Percentiles rank a stretch among this genome's conserved stretches.
Evolutionary conservation across 495 filamentous ascomycete genomes (phyloP).

Genomic region (Penicillium chermesinum): DNA sequence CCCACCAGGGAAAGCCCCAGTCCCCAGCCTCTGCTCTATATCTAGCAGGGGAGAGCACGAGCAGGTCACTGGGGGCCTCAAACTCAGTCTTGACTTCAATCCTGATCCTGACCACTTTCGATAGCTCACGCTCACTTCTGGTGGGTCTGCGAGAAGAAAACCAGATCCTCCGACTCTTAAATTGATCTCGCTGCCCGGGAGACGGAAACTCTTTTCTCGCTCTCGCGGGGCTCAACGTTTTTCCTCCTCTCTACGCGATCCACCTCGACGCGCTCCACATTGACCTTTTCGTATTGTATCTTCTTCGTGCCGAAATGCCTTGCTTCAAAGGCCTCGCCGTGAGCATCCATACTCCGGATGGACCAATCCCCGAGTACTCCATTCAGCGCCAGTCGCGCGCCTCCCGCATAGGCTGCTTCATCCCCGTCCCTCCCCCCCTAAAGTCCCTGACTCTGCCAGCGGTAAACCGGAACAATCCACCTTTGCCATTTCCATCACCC

Average conservation of each 20-base stretch:
- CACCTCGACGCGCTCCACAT: conserved; percentile 1
- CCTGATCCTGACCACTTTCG: not conserved
- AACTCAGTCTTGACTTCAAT: not conserved
- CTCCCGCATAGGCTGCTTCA: conserved; percentile 92
- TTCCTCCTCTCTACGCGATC: conserved; percentile 6
- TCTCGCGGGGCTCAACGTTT: not conserved
- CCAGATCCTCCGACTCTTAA: not conserved
- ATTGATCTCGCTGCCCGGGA: not conserved
- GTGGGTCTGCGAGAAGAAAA: not conserved
- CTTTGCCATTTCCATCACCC: conserved; percentile 94
- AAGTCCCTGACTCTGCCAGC: conserved; percentile 58
- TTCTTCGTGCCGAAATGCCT: conserved; percentile 57
- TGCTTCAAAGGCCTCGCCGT: conserved; percentile 98
- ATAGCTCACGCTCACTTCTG: not conserved
- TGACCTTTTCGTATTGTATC: not conserved
- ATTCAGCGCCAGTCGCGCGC: conserved; percentile 88
- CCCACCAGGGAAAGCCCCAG: not conserved
- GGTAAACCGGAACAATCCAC: conserved; percentile 83
- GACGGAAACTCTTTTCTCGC: not conserved
- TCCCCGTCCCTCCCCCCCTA: conserved; percentile 88
- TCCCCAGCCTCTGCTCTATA: not conserved
- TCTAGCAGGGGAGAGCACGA: not conserved
- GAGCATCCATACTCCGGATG: conserved; percentile 87
- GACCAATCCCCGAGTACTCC: conserved; percentile 79
- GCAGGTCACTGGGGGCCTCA: not conserved